These are phyloP conservation scores for Paraphoma sp. DNA, from an alignment of 2,329 filamentous ascomycete species.

Conservation along the genomic window DNA sequence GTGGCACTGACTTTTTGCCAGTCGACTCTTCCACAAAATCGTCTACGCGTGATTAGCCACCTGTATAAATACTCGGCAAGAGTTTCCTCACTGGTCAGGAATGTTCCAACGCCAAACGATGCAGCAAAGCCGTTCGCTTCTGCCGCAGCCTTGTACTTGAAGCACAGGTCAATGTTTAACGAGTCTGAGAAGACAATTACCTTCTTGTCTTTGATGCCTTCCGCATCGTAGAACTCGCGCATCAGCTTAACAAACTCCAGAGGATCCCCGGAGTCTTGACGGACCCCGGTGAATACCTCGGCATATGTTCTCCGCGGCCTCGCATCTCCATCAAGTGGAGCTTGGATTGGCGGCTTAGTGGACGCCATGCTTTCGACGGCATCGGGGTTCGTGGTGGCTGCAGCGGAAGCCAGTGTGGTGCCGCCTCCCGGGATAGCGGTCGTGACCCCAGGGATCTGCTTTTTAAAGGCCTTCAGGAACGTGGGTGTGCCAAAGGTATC, in stretches of 20 bases:
- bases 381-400: conserved; percentile 50
- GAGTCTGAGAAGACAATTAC: conserved; percentile 95
- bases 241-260: conserved; percentile 78
- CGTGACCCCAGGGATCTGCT: conserved; percentile 62
- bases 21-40: conserved; percentile 79
- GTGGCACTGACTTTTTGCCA: conserved; percentile 81
- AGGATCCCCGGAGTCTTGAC: conserved; percentile 91
- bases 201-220: conserved; percentile 81
- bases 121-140: conserved; percentile 82
- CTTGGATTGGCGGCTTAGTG: conserved; percentile 53
- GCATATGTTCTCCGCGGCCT: conserved; percentile 71
- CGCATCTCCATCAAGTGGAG: conserved; percentile 48
- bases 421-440: conserved; percentile 50
- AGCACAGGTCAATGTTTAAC: conserved; percentile 85
- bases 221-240: conserved; percentile 78
- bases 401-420: conserved; percentile 48
- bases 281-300: conserved; percentile 80
- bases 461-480: conserved; percentile 84
- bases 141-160: conserved; percentile 86
- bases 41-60: conserved; percentile 56
- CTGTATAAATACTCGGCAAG: no score
- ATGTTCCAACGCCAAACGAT: conserved; percentile 93
- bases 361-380: conserved; percentile 45
- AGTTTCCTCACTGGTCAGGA: conserved; percentile 73
- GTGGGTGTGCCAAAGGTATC: conserved; percentile 94